Percentiles rank a stretch among this genome's conserved stretches.
These are phyloP conservation scores for Thelonectria rubi DNA, from an alignment of 2,329 filamentous ascomycete genomes.

Conservation along the genomic window DNA sequence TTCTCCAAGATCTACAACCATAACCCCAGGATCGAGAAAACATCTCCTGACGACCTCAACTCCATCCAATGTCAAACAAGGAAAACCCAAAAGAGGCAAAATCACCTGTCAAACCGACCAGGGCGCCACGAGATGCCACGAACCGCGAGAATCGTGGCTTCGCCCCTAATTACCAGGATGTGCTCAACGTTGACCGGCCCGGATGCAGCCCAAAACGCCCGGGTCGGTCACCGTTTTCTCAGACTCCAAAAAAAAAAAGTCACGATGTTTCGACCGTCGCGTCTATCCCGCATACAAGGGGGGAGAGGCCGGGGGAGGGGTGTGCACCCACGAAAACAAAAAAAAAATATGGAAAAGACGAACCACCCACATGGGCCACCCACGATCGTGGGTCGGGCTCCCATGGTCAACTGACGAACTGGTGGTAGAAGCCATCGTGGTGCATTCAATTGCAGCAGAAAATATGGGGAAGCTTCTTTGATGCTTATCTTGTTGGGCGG, in stretches of 20 bases:
- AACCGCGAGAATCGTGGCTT: not conserved
- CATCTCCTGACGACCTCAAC: not conserved
- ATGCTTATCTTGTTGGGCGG: too few species aligned
- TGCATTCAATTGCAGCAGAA: not conserved
- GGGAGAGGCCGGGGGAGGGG: constrained; percentile 5
- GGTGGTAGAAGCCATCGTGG: not conserved
- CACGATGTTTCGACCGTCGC: constrained; percentile 32
- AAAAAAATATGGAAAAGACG: not conserved
- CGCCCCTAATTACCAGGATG: not conserved
- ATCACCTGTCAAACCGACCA: constrained; percentile 1
- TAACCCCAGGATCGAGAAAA: not conserved
- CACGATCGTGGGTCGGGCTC: constrained; percentile 22
- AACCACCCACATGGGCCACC: constrained; percentile 7
- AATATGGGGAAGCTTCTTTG: not conserved
- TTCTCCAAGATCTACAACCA: not conserved
- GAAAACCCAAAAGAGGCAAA: constrained; percentile 7
- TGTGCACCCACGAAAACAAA: constrained; percentile 13
- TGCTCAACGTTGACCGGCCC: not conserved
- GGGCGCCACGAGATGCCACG: not conserved
- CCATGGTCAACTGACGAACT: constrained; percentile 9
- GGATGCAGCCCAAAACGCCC: not conserved
- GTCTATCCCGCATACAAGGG: constrained; percentile 23
- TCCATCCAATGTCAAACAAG: not conserved
- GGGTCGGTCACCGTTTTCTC: constrained; percentile 24
- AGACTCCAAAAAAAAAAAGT: constrained; percentile 14